phyloP scores from a whole-genome alignment of 2,329 filamentous ascomycete genomes.

The Dactylellina sp. region DNA sequence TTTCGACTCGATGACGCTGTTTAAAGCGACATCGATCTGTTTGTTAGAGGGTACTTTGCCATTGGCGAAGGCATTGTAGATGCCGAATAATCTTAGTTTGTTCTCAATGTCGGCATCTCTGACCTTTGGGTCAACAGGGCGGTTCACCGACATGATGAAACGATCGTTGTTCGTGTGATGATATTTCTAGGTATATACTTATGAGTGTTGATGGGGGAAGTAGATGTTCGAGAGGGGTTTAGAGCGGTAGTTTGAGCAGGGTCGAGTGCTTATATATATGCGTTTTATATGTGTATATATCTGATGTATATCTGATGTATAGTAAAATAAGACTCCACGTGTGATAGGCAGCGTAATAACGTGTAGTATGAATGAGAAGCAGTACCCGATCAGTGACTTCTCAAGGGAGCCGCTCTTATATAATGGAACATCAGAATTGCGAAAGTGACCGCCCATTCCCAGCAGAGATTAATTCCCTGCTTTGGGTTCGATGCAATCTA shows the following conservation, averaged over 20 bases:
- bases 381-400: too few species aligned
- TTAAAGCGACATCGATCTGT: conserved; percentile 94
- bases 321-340: too few species aligned
- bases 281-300: too few species aligned
- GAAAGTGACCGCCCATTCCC: too few species aligned
- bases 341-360: too few species aligned
- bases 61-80: conserved; percentile 70
- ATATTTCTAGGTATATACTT: too few species aligned
- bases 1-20: conserved; percentile 82
- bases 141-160: conserved; percentile 58
- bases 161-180: conserved; percentile 17
- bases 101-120: conserved; percentile 60
- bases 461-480: too few species aligned
- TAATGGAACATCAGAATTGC: too few species aligned
- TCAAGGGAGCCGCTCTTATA: too few species aligned
- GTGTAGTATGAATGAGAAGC: too few species aligned
- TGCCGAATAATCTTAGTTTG: conserved; percentile 95
- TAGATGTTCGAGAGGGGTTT: background rate
- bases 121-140: conserved; percentile 58
- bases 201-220: background rate
- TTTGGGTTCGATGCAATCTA: too few species aligned
- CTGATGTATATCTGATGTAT: too few species aligned
- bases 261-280: background rate
- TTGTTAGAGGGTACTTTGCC: conserved; percentile 72
- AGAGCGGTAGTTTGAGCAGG: background rate